phyloP scores from a whole-genome alignment of 2,329 filamentous ascomycete genomes.

The Monosporascus sp. region DNA sequence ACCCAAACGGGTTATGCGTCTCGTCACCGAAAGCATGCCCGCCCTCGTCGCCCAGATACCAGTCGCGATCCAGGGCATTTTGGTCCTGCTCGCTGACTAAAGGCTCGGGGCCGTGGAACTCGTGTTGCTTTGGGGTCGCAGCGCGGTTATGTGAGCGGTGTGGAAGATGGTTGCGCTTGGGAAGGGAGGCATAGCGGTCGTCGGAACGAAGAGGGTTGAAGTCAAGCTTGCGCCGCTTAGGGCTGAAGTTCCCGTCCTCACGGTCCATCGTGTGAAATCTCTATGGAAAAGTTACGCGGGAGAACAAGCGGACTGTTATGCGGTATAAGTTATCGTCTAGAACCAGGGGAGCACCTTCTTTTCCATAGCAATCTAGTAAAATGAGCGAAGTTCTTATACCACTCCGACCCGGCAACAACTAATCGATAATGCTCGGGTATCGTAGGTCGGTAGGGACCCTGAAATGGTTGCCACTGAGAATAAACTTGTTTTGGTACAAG shows the following conservation, averaged over 20 bases:
- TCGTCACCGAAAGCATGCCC: constrained; percentile 84
- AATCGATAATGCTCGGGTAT: too few species aligned
- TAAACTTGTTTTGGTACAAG: too few species aligned
- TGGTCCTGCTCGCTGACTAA: constrained; percentile 62
- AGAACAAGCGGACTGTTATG: background rate
- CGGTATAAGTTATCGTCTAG: background rate
- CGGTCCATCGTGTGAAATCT: constrained; percentile 20
- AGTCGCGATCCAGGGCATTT: constrained; percentile 77
- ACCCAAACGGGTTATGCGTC: constrained; percentile 84
- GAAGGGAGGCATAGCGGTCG: constrained; percentile 51
- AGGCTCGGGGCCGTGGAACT: constrained; percentile 59
- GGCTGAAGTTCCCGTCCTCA: constrained; percentile 35
- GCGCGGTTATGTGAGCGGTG: constrained; percentile 30
- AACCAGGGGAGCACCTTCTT: too few species aligned
- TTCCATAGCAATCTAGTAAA: too few species aligned
- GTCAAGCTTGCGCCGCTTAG: constrained; percentile 63
- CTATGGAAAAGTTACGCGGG: background rate
- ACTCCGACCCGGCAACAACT: too few species aligned
- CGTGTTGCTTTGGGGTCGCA: constrained; percentile 44
- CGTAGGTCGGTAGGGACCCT: too few species aligned
- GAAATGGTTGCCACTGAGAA: too few species aligned
- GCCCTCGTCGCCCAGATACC: constrained; percentile 86
- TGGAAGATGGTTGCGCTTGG: constrained; percentile 36
- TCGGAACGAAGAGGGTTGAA: constrained; percentile 46
- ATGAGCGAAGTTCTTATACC: too few species aligned